phyloP scores from a whole-genome alignment of 1,284 basidiomycete genomes.

The Tylopilus sp. region DNA sequence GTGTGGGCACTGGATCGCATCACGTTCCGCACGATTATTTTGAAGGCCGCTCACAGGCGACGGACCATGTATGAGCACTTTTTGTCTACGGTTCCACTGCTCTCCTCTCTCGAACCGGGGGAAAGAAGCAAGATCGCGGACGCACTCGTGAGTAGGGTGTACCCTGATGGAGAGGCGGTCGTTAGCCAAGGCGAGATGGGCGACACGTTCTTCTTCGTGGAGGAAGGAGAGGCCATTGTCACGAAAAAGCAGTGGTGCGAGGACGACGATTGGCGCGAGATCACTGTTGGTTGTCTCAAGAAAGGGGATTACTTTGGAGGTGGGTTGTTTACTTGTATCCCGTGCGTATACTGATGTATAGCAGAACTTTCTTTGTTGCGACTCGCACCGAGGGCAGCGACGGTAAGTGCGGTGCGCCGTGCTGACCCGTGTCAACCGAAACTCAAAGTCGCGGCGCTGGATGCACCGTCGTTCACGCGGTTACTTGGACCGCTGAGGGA shows the following conservation, averaged over 20 bases:
- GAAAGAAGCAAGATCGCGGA: slow-evolving; percentile 97
- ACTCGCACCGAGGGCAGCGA: slow-evolving; percentile 86
- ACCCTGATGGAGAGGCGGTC: slow-evolving; percentile 81
- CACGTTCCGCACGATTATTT: slow-evolving; percentile 97
- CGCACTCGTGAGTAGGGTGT: slow-evolving; percentile 82
- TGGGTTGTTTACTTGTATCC: slow-evolving; percentile 37
- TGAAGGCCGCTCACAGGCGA: slow-evolving; percentile 82
- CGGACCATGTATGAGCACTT: slow-evolving; percentile 96
- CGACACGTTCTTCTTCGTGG: slow-evolving; percentile 96
- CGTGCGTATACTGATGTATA: slow-evolving; percentile 7
- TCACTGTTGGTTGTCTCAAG: slow-evolving; percentile 70
- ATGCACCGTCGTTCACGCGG: slow-evolving; percentile 92
- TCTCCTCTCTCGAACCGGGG: slow-evolving; percentile 80
- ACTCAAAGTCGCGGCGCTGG: slow-evolving; percentile 90
- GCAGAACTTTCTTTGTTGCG: slow-evolving; percentile 81
- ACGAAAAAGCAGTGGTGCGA: slow-evolving; percentile 68
- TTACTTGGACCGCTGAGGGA: slow-evolving; percentile 87
- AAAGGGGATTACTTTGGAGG: slow-evolving; percentile 99
- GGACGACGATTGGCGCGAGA: slow-evolving; percentile 59
- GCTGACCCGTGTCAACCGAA: slow-evolving; percentile 50
- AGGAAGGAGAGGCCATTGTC: slow-evolving; percentile 87
- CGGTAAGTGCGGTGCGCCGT: slow-evolving; percentile 78
- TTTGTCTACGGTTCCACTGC: slow-evolving; percentile 85
- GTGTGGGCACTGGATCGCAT: slow-evolving; percentile 96
- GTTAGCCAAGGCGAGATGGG: slow-evolving; percentile 93